Evolutionary conservation across 2,329 filamentous ascomycete genomes (phyloP), one percentile per base, ranked within the genome.

Genomic region (Ceratocystis harringtonii): DNA sequence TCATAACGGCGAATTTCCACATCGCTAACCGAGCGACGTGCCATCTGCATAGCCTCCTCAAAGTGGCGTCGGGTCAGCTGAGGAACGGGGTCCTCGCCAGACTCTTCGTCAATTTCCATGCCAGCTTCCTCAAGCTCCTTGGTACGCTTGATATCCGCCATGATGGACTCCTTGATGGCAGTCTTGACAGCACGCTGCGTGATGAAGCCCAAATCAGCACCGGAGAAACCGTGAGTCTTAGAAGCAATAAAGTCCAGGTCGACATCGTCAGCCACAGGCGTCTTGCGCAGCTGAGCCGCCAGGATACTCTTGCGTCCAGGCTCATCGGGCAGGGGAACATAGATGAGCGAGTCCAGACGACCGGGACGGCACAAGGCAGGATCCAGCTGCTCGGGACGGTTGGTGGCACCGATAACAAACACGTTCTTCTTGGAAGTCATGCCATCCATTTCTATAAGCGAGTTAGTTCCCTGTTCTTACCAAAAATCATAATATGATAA

Each of bases 361-460:
- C 94, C 94, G 66, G 94, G 94, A 84, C 94, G 92, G 84, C 92
- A 96, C 72, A 99, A 84, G 71, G 94, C 94, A 75, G 94, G 94
- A 77, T 99, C 94, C 68, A 99, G 89, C 81, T 97, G 94, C 81
- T 99, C 94, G 55, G 94, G 94, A 80, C 94, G 85, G 82, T 99
- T 99, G 77, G 94, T 99, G 58, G 94, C 94, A 76, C 94, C 94
- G 72, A 99, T 99, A 70, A 99, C 94, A 78, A 99, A 99, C 70
- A 99, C 94, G 76, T 99, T 99, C 89, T 99, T 99, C 89, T 99
- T 99, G 48, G 92, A 96, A 58, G 92, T 97, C 92, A 97, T 97
- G 72, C 92, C 92, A 71, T 97, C 92, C 92, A 97, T 96, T 84
- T 97, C 90, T 88, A 69, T 17, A 22, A 10, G 25, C 36, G 64